Evolutionary conservation across 2,329 filamentous ascomycete genomes (phyloP).

Genomic region (Fusarium bulbicola): DNA sequence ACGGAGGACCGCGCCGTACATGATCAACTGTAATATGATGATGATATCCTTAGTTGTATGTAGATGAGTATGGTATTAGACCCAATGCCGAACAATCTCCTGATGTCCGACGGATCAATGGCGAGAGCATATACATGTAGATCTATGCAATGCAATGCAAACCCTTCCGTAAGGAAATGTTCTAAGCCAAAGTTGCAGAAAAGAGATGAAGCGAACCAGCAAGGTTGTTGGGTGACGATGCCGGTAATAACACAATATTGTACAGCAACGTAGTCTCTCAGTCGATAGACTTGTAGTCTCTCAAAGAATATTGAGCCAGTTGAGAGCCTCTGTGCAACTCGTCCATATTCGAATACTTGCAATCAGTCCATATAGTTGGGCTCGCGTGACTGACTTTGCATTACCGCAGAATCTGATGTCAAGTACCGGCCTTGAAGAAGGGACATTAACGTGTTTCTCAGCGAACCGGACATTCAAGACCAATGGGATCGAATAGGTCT

Average conservation of each 20-base stretch:
- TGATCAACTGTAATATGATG: constrained; percentile 22
- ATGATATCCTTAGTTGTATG: constrained; percentile 11
- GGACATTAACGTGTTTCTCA: not conserved
- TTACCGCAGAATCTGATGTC: not conserved
- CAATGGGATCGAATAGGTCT: not conserved
- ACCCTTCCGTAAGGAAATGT: not conserved
- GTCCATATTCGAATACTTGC: constrained; percentile 15
- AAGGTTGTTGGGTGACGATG: not conserved
- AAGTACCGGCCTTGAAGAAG: not conserved
- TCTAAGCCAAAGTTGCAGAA: constrained; percentile 10
- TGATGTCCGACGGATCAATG: constrained; percentile 22
- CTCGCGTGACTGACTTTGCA: not conserved
- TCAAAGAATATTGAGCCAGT: not conserved
- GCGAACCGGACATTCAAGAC: not conserved
- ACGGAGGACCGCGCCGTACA: constrained; percentile 31
- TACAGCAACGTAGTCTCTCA: not conserved
- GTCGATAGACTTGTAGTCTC: not conserved
- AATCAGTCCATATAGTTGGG: not conserved
- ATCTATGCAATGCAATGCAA: constrained; percentile 10
- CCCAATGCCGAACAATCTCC: constrained; percentile 35
- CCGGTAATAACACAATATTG: constrained; percentile 16
- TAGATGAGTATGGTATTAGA: constrained; percentile 19
- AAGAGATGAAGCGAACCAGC: not conserved
- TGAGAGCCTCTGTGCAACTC: not conserved
- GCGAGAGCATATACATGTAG: constrained; percentile 1